Percentiles rank a stretch among this genome's conserved stretches.
These are phyloP conservation scores for Emmonsiellopsis sp. DNA, from an alignment of 2,329 filamentous ascomycete species.

Conservation along the genomic window DNA sequence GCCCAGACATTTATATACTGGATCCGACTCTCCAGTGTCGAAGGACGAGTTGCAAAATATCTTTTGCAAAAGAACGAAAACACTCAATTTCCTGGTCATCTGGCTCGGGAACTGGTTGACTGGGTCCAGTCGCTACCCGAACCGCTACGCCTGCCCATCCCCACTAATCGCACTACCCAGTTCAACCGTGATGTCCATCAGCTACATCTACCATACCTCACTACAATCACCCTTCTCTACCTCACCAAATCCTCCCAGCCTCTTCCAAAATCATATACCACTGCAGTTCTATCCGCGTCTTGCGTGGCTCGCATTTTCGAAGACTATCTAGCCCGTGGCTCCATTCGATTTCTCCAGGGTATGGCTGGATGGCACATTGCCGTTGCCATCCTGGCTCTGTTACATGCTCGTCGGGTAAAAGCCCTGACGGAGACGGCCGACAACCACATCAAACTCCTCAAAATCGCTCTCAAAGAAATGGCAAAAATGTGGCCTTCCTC, in stretches of 20 bases:
- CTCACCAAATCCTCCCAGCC: slow-evolving; percentile 28
- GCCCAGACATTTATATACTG: slow-evolving; percentile 36
- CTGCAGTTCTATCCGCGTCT: slow-evolving; percentile 31
- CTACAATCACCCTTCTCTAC: slow-evolving; percentile 34
- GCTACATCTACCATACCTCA: slow-evolving; percentile 35
- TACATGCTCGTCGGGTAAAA: slow-evolving; percentile 31
- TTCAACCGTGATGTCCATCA: slow-evolving; percentile 37
- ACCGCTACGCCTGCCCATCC: slow-evolving; percentile 26
- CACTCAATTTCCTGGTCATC: slow-evolving; percentile 17
- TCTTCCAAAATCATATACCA: slow-evolving; percentile 28
- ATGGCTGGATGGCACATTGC: slow-evolving; percentile 38
- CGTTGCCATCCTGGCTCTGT: slow-evolving; percentile 33
- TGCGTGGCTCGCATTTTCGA: slow-evolving; percentile 31
- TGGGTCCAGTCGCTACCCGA: slow-evolving; percentile 29
- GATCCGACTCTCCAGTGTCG: slow-evolving; percentile 33
- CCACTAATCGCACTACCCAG: slow-evolving; percentile 17
- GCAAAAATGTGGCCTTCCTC: slow-evolving; percentile 29
- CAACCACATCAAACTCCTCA: slow-evolving; percentile 26
- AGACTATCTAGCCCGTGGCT: slow-evolving; percentile 32
- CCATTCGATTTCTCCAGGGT: slow-evolving; percentile 34
- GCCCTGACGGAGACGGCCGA: slow-evolving; percentile 23
- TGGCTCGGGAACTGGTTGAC: slow-evolving; percentile 25
- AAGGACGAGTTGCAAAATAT: slow-evolving; percentile 33
- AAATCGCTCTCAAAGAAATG: slow-evolving; percentile 25
- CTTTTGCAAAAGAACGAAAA: slow-evolving; percentile 20